A percentile compares a stretch with the other conserved stretches of the same genome.
Evolutionary conservation across 164 flowering plant genomes (phyloP).

Genomic region (Liquidambar formosana): DNA sequence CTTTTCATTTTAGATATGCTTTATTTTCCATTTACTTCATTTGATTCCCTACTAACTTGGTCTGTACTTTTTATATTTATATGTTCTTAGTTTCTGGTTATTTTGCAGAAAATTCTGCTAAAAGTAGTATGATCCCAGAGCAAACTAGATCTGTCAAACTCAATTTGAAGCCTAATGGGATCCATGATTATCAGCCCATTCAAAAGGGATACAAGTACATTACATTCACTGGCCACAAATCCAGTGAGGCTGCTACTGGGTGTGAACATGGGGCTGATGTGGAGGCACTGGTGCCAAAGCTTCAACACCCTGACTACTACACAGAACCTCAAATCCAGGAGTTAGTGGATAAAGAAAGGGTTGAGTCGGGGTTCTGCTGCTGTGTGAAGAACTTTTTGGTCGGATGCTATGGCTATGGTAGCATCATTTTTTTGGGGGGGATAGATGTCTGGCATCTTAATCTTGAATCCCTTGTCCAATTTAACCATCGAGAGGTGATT

Average conservation of each 20-base stretch:
- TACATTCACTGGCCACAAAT: neutral
- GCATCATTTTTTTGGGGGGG: slow-evolving; percentile 24
- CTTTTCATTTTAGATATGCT: too few relatives aligned
- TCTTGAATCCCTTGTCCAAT: slow-evolving; percentile 22
- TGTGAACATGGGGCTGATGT: slow-evolving; percentile 6
- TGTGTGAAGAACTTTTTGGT: slow-evolving; percentile 26
- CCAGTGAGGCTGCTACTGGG: slow-evolving; percentile 6
- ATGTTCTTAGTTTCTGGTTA: too few relatives aligned
- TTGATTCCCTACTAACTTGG: too few relatives aligned
- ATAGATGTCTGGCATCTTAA: slow-evolving; percentile 26
- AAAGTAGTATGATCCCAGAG: neutral
- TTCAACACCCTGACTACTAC: slow-evolving; percentile 20
- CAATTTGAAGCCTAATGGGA: neutral
- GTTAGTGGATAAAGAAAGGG: slow-evolving; percentile 24
- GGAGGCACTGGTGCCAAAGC: slow-evolving; percentile 20
- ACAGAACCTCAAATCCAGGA: slow-evolving; percentile 24
- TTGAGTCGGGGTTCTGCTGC: slow-evolving; percentile 23
- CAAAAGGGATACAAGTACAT: neutral
- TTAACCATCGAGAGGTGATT: slow-evolving; percentile 23
- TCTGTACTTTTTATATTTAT: too few relatives aligned
- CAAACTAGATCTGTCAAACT: neutral
- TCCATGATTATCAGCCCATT: neutral
- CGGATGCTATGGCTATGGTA: slow-evolving; percentile 23
- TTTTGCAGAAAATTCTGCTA: neutral
- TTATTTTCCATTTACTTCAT: too few relatives aligned